Evolutionary conservation across 495 filamentous ascomycete genomes (phyloP).

Genomic region (Echria macrotheca): DNA sequence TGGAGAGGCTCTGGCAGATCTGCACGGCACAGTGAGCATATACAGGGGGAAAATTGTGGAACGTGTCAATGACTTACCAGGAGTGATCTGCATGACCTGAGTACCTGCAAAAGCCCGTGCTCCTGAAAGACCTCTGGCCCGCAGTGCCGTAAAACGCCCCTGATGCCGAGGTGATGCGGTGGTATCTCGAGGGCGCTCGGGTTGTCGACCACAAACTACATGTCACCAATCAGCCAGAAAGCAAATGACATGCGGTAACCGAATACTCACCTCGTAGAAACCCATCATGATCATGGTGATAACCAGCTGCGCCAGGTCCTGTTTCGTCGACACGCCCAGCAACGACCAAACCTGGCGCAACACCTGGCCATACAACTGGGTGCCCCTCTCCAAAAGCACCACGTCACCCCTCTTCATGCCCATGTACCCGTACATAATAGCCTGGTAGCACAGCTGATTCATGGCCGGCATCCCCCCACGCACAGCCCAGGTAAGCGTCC

Average conservation of each 20-base stretch:
- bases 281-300: neutral
- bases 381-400: neutral
- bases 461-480: neutral
- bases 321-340: neutral
- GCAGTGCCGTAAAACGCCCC: neutral
- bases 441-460: neutral
- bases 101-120: neutral
- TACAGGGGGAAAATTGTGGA: too few species aligned
- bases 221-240: too few species aligned
- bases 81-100: neutral
- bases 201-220: too few species aligned
- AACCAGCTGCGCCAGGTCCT: neutral
- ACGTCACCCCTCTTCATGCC: neutral
- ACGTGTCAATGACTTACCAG: constrained; percentile 3
- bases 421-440: neutral
- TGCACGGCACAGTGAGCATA: too few species aligned
- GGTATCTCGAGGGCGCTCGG: too few species aligned
- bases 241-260: too few species aligned
- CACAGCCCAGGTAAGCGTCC: neutral
- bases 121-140: neutral
- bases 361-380: neutral
- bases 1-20: neutral
- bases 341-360: neutral
- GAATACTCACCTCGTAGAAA: constrained; percentile 3
- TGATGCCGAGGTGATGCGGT: neutral